Evolutionary conservation across 75 land plant genomes (phyloP).

Genomic region (Pinus taeda): DNA sequence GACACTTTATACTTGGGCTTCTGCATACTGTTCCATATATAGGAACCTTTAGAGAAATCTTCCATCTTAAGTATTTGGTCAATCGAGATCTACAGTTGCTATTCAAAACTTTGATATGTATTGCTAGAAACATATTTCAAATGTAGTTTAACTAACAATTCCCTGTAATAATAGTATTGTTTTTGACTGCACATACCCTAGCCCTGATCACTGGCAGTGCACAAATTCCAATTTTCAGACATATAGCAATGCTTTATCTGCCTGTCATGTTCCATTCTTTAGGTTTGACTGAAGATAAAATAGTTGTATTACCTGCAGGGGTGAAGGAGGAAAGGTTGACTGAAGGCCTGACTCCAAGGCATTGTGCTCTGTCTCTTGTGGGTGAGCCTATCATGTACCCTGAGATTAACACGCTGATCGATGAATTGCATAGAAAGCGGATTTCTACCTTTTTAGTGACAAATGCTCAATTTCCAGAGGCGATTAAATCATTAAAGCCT

Average conservation of each 20-base stretch:
- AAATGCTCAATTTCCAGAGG: conserved; percentile 98
- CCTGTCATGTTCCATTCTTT: not conserved
- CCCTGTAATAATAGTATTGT: not conserved
- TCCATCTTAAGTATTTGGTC: too few relatives aligned
- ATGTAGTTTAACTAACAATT: not conserved
- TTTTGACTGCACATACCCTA: not conserved
- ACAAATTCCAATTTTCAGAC: not conserved
- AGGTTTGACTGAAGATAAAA: not conserved
- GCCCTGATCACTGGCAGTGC: not conserved
- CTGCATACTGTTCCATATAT: too few relatives aligned
- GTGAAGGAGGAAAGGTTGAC: conserved; percentile 72
- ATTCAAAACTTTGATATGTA: not conserved
- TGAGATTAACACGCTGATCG: conserved; percentile 82
- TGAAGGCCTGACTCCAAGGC: conserved; percentile 87
- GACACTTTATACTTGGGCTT: too few relatives aligned
- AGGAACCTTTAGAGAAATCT: too few relatives aligned
- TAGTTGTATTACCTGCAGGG: conserved; percentile 32
- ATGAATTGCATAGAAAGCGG: conserved; percentile 75
- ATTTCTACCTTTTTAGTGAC: conserved; percentile 96
- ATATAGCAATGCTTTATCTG: too few relatives aligned
- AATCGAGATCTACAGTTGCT: too few relatives aligned
- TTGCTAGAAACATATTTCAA: not conserved
- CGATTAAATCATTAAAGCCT: conserved; percentile 63
- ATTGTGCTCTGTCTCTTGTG: conserved; percentile 95
- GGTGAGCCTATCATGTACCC: conserved; percentile 99